Evolutionary conservation across 1,284 basidiomycete species (phyloP), one percentile per base, ranked within the genome.

Genomic region (Athelia psychrophila): DNA sequence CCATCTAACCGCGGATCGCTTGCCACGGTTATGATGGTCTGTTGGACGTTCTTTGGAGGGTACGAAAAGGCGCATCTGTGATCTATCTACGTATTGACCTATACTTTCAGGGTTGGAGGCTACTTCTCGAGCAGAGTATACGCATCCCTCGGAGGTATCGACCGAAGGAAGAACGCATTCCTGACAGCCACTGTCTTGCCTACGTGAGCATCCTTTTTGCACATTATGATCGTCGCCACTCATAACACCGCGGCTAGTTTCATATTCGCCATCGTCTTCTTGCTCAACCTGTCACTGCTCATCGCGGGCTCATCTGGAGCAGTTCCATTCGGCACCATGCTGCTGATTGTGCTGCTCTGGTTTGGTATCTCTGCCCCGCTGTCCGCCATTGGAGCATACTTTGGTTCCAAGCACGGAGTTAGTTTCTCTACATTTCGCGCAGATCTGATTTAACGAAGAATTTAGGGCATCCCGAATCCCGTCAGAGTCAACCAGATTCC

Each of bases 1-100:
- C 96, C 96, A 2, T 95, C 94, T 15, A 98, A 98, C 65, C 87
- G 96, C 36, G 96, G 96, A 30, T 91, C 93, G 6, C 81, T 99
- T 12, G 93, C 93, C 1, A 98, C 95, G 1, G 92, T 98, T 44
- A 95, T 99, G 87, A 88, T 98, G 74, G 84, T 98, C 20, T 93
- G 87, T 64, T 98, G 94, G 93, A 93, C 94, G 0, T 77, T 98
- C 57, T 98, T 98, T 63, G 93, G 94, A 68, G 75, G 81, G 88
- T 83, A 62, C 60, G 80, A 63, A 1, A 33, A 8, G 33, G 33
- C 45, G 6, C 6, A 23, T 27, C 22, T 46, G 15, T 9, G 25
- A 10, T 12, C 16, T 24, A 5, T 19, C 18, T 18, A 22, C 3
- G n/a, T 16, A 18, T 23, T 12, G 27, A 35, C 46, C 50, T 23